Percentiles rank a stretch among this genome's conserved stretches.
These are phyloP conservation scores for Colletotrichum orchidophilum DNA, from an alignment of 2,329 filamentous ascomycete genomes.

Conservation along the genomic window DNA sequence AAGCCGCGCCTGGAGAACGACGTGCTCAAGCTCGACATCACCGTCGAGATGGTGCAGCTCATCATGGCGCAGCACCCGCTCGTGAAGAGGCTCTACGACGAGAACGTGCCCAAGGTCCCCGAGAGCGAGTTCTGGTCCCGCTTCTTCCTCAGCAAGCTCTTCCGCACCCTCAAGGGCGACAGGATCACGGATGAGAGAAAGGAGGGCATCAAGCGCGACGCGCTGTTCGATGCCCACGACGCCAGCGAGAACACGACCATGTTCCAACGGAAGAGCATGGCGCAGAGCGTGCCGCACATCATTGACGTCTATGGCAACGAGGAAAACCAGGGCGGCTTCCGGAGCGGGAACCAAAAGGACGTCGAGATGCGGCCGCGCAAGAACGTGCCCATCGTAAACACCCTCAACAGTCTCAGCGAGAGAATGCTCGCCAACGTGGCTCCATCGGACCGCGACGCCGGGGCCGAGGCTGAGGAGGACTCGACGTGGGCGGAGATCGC, in stretches of 20 bases:
- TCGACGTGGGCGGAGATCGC: constrained; percentile 78
- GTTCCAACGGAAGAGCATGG: constrained; percentile 62
- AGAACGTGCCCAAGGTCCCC: constrained; percentile 84
- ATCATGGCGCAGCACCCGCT: constrained; percentile 95
- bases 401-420: constrained; percentile 89
- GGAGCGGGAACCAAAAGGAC: constrained; percentile 85
- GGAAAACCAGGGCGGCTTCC: constrained; percentile 88
- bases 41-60: constrained; percentile 89
- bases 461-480: constrained; percentile 76
- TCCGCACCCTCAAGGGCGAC: constrained; percentile 92
- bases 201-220: constrained; percentile 61
- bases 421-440: constrained; percentile 92
- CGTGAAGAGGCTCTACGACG: constrained; percentile 89
- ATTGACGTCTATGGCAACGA: constrained; percentile 96
- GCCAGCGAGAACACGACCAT: constrained; percentile 71
- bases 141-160: constrained; percentile 91
- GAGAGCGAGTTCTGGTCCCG: constrained; percentile 90
- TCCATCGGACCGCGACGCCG: constrained; percentile 76
- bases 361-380: constrained; percentile 85
- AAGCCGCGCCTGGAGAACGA: constrained; percentile 82
- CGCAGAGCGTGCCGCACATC: constrained; percentile 81
- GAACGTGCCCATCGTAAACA: constrained; percentile 88
- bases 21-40: constrained; percentile 83
- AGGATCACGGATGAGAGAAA: constrained; percentile 81
- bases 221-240: constrained; percentile 87